Evolutionary conservation across 2,329 filamentous ascomycete genomes (phyloP).

Genomic region (Alternaria gaisen): DNA sequence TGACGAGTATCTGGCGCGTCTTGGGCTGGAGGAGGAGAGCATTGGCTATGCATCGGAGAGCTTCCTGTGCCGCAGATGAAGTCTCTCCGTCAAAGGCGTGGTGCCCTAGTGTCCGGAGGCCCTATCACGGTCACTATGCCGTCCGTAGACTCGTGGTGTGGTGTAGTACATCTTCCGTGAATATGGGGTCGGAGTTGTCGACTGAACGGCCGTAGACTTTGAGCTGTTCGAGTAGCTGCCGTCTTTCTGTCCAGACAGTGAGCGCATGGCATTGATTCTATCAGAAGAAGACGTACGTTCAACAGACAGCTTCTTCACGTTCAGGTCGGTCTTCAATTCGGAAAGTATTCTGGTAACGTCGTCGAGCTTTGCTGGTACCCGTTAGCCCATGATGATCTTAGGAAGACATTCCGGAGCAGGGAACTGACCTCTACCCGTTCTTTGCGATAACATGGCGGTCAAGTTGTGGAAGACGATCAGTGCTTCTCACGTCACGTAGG

Average conservation of each 20-base stretch:
- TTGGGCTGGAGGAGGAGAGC: constrained; percentile 74
- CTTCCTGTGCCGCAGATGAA: constrained; percentile 70
- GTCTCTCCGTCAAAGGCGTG: constrained; percentile 77
- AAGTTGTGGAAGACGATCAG: background rate
- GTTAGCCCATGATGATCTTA: constrained; percentile 18
- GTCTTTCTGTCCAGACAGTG: constrained; percentile 63
- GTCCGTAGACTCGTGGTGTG: background rate
- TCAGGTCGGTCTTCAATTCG: constrained; percentile 69
- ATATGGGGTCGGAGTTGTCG: constrained; percentile 79
- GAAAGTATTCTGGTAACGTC: constrained; percentile 72
- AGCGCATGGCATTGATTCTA: constrained; percentile 7
- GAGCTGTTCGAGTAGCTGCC: constrained; percentile 67
- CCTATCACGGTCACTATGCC: constrained; percentile 59
- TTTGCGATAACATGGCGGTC: constrained; percentile 20
- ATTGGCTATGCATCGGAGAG: constrained; percentile 84
- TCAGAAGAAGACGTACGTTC: constrained; percentile 60
- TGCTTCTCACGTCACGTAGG: constrained; percentile 3
- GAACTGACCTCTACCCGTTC: constrained; percentile 32
- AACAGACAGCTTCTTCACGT: constrained; percentile 65
- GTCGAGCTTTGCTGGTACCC: constrained; percentile 67
- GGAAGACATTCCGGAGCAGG: too few species aligned
- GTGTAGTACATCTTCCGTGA: constrained; percentile 72
- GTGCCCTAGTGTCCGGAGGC: constrained; percentile 74
- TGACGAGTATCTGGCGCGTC: constrained; percentile 76
- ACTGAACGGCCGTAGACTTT: constrained; percentile 82